Evolutionary conservation across 2,329 filamentous ascomycete species (phyloP).

Genomic region (Juglanconis oblonga): DNA sequence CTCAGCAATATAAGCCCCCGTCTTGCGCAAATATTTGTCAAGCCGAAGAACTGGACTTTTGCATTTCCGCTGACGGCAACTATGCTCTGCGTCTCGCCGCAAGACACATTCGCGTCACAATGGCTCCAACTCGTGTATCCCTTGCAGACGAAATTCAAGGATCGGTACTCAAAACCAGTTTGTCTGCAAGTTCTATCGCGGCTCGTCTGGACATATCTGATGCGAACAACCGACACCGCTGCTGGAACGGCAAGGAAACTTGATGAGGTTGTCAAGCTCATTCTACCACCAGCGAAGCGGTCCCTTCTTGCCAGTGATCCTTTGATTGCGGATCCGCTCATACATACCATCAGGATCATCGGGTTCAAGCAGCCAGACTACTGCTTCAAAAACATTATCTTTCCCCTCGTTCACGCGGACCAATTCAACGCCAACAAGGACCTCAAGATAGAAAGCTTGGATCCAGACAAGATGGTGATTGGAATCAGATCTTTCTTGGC

Average conservation of each 20-base stretch:
- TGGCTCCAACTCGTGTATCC: conserved; percentile 81
- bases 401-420: conserved; percentile 89
- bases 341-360: conserved; percentile 91
- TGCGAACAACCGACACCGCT: conserved; percentile 71
- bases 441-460: conserved; percentile 83
- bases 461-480: conserved; percentile 96
- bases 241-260: conserved; percentile 72
- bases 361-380: conserved; percentile 92
- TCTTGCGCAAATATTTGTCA: conserved; percentile 79
- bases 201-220: conserved; percentile 91
- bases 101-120: conserved; percentile 77
- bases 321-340: conserved; percentile 81
- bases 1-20: conserved; percentile 75
- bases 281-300: conserved; percentile 77
- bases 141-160: conserved; percentile 79
- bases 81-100: conserved; percentile 81
- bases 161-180: conserved; percentile 72
- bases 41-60: conserved; percentile 87
- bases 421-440: conserved; percentile 75
- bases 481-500: conserved; percentile 91
- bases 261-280: conserved; percentile 83
- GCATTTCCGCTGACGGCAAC: conserved; percentile 87
- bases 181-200: conserved; percentile 88
- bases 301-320: conserved; percentile 80
- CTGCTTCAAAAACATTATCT: conserved; percentile 90